Evolutionary conservation across 2,329 filamentous ascomycete genomes (phyloP), one percentile per base, ranked within the genome.

Genomic region (Trichoderma sp.): DNA sequence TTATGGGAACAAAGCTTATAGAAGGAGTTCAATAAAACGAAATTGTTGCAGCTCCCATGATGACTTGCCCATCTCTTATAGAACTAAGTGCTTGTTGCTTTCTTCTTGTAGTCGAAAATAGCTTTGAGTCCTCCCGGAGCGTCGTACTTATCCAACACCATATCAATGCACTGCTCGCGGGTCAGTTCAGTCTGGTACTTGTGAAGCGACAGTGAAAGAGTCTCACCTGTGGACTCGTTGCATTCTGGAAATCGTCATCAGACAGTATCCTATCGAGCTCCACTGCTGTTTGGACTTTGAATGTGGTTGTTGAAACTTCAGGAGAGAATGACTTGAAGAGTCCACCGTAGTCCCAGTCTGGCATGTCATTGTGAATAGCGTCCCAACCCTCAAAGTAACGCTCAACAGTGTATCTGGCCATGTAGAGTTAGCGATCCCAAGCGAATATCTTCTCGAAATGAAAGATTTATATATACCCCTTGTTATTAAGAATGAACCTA

Each of bases 301-400:
- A 28, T 3, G 60, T 64, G 10, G 54, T 64, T 14, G 51, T 55
- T 5, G 8, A 16, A 18, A 64, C 30, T 5, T 30, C 28, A 26
- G 60, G 60, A 1, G 60, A 34, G 28, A 64, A 55, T 8, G 49
- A 46, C 13, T 16, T 64, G 60, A 64, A 64, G 13, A 64, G 32
- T 11, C n/a, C 30, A 10, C 60, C 49, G 8, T 64, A 64, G 11
- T 64, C 60, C 60, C 60, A 64, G 0, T 16, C 13, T 5, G 86
- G 83, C 59, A 95, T 87, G 75, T 94, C 90, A 75, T 95, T 95
- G 81, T 95, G 94, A 28, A 74, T 76, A 39, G 86, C 90, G 13
- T 92, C 81, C 86, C 89, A 89, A 60, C 91, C 91, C 78, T 95
- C 91, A 74, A 95, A 94, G 77, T 86, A 90, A 28, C 92, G 87